phyloP scores from a whole-genome alignment of 2,329 filamentous ascomycete genomes.

The Colletotrichum sp. region DNA sequence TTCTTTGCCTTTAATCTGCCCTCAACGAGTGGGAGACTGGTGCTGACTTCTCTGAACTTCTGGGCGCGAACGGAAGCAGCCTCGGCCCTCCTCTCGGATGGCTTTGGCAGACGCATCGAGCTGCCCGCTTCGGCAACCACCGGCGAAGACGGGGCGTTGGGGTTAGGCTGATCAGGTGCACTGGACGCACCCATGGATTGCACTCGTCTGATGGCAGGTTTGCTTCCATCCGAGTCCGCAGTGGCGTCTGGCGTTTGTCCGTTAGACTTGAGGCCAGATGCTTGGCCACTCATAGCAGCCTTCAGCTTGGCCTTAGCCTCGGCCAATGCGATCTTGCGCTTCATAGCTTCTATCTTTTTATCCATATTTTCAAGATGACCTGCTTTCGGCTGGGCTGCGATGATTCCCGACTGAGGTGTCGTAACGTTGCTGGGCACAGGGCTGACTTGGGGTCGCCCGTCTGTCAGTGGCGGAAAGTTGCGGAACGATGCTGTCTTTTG shows the following conservation, averaged over 20 bases:
- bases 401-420: conserved; percentile 41
- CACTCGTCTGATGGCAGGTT: conserved; percentile 14
- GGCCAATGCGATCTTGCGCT: conserved; percentile 61
- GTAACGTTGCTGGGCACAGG: conserved; percentile 34
- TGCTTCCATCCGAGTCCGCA: conserved; percentile 16
- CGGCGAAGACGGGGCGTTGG: conserved; percentile 28
- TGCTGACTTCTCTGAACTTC: conserved; percentile 39
- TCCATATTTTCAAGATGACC: conserved; percentile 56
- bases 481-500: conserved; percentile 43
- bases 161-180: conserved; percentile 22
- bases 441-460: conserved; percentile 45
- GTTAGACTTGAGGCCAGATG: conserved; percentile 4
- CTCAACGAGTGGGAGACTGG: conserved; percentile 42
- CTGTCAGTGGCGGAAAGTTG: conserved; percentile 49
- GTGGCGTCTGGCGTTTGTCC: conserved; percentile 7
- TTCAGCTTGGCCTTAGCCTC: conserved; percentile 59
- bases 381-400: conserved; percentile 33
- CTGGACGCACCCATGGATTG: conserved; percentile 23
- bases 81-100: conserved; percentile 13
- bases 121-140: conserved; percentile 23
- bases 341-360: conserved; percentile 65
- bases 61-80: conserved; percentile 24
- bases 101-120: conserved; percentile 30
- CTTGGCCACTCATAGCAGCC: conserved; percentile 3
- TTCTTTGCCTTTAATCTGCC: conserved; percentile 47